These are phyloP conservation scores for Aspergillus pseudoglaucus DNA, from an alignment of 2,329 filamentous ascomycete genomes.

Conservation along the genomic window DNA sequence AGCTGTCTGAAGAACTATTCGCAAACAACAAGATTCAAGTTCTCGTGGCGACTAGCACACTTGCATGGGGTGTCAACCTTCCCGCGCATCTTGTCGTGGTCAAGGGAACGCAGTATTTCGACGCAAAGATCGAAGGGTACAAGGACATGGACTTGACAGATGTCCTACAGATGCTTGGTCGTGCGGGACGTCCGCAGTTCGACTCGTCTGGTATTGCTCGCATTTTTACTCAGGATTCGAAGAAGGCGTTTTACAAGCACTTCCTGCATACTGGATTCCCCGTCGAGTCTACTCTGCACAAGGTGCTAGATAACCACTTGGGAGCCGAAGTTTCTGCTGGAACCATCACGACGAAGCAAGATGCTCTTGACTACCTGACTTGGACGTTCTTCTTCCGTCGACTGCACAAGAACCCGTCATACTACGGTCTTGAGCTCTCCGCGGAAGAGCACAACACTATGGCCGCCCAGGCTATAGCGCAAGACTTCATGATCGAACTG, in stretches of 20 bases:
- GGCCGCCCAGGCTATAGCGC: slow-evolving; percentile 76
- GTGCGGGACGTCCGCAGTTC: slow-evolving; percentile 92
- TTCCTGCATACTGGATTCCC: slow-evolving; percentile 97
- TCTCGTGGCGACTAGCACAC: slow-evolving; percentile 86
- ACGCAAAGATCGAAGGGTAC: slow-evolving; percentile 95
- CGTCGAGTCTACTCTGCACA: slow-evolving; percentile 92
- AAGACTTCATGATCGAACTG: slow-evolving; percentile 90
- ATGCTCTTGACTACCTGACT: slow-evolving; percentile 92
- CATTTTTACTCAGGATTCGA: slow-evolving; percentile 94
- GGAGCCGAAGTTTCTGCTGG: slow-evolving; percentile 90
- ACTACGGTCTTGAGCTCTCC: slow-evolving; percentile 91
- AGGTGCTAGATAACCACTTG: slow-evolving; percentile 93
- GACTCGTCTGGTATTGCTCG: slow-evolving; percentile 92
- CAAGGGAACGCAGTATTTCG: slow-evolving; percentile 96
- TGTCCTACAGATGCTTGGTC: slow-evolving; percentile 94
- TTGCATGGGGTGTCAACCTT: slow-evolving; percentile 97
- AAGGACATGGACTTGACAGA: slow-evolving; percentile 99
- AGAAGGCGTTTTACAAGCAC: slow-evolving; percentile 99
- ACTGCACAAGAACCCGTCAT: slow-evolving; percentile 95
- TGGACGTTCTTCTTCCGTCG: slow-evolving; percentile 99
- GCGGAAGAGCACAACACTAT: slow-evolving; percentile 87
- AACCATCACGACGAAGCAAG: slow-evolving; percentile 89
- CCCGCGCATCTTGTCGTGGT: slow-evolving; percentile 95
- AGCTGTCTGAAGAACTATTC: slow-evolving; percentile 88
- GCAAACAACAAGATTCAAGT: slow-evolving; percentile 98